Evolutionary conservation across 495 filamentous ascomycete species (phyloP).

Genomic region (Lasiosphaeria miniovina): DNA sequence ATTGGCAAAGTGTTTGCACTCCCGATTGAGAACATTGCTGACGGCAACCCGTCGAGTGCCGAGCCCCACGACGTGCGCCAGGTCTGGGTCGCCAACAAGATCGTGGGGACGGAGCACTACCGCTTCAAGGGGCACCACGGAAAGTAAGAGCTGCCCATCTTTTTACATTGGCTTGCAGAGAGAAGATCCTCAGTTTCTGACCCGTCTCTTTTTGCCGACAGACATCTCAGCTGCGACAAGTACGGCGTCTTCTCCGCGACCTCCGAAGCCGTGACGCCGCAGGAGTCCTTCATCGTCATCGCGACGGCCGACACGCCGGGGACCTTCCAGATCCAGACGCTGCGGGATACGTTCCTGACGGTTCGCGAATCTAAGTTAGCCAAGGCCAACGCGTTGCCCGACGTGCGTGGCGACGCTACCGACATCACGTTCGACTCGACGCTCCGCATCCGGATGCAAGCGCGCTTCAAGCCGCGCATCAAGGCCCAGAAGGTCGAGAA

Average conservation of each 20-base stretch:
- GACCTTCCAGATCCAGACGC: conserved; percentile 67
- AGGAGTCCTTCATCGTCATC: conserved; percentile 77
- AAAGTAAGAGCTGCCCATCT: conserved; percentile 44
- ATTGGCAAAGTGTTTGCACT: conserved; percentile 80
- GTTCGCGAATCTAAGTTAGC: conserved; percentile 43
- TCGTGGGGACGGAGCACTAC: conserved; percentile 75
- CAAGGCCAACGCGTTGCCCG: conserved; percentile 44
- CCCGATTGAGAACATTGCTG: conserved; percentile 76
- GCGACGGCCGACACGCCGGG: conserved; percentile 60
- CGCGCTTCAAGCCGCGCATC: conserved; percentile 76
- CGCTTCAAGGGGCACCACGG: conserved; percentile 89
- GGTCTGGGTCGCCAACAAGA: conserved; percentile 86
- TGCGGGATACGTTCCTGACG: conserved; percentile 58
- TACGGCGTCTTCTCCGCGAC: conserved; percentile 74
- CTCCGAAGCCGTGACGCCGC: conserved; percentile 72
- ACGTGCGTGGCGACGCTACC: conserved; percentile 76
- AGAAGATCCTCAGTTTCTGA: background rate
- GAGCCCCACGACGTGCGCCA: conserved; percentile 94
- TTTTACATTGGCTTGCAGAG: conserved; percentile 6
- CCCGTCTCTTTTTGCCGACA: conserved; percentile 15
- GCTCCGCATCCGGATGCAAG: conserved; percentile 87
- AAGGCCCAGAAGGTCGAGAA: conserved; percentile 71
- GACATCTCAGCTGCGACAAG: conserved; percentile 78
- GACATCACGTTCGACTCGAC: conserved; percentile 70
- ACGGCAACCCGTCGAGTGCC: conserved; percentile 70